Percentiles rank a stretch among this genome's conserved stretches.
Conservation (phyloP, 805 yeast genomes). For the Metschnikowia lachancei region DNA sequence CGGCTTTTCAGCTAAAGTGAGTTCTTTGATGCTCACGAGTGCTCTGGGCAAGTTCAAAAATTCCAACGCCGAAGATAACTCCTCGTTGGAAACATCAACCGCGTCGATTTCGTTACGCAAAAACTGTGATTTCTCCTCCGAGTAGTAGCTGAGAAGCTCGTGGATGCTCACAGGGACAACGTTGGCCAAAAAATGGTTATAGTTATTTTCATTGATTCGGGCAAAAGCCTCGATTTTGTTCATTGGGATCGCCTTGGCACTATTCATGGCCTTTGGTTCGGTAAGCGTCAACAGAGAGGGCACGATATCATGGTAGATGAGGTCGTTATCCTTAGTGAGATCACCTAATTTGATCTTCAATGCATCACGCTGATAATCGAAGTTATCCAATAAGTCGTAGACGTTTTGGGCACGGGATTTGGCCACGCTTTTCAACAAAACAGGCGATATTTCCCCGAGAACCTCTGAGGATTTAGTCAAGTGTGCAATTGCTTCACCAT, state of each 20-base stretch:
- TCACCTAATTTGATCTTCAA: constrained; percentile 37
- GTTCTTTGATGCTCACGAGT: constrained; percentile 50
- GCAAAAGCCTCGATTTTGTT: constrained; percentile 44
- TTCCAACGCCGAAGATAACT: constrained; percentile 74
- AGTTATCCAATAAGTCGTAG: constrained; percentile 40
- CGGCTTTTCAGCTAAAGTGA: constrained; percentile 21
- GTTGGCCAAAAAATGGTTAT: constrained; percentile 62
- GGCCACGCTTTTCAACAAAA: constrained; percentile 23
- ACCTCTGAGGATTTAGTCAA: constrained; percentile 49
- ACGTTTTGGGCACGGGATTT: constrained; percentile 25
- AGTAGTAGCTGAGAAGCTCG: constrained; percentile 80
- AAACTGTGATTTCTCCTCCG: constrained; percentile 82
- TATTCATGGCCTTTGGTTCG: constrained; percentile 65
- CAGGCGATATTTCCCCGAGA: constrained; percentile 26
- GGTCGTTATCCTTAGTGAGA: constrained; percentile 81
- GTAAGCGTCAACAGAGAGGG: constrained; percentile 63
- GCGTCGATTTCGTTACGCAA: constrained; percentile 72
- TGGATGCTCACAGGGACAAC: constrained; percentile 86
- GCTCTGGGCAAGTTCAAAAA: constrained; percentile 73
- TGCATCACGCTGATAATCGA: constrained; percentile 42
- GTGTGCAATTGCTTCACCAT: constrained; percentile 76
- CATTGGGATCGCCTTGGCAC: constrained; percentile 59
- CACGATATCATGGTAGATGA: constrained; percentile 75
- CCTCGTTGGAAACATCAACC: constrained; percentile 75
- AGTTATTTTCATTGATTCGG: constrained; percentile 37